Percentiles rank a stretch among this genome's conserved stretches.
Conservation (phyloP, 2,329 filamentous ascomycete species). For the Aspergillus proliferans region DNA sequence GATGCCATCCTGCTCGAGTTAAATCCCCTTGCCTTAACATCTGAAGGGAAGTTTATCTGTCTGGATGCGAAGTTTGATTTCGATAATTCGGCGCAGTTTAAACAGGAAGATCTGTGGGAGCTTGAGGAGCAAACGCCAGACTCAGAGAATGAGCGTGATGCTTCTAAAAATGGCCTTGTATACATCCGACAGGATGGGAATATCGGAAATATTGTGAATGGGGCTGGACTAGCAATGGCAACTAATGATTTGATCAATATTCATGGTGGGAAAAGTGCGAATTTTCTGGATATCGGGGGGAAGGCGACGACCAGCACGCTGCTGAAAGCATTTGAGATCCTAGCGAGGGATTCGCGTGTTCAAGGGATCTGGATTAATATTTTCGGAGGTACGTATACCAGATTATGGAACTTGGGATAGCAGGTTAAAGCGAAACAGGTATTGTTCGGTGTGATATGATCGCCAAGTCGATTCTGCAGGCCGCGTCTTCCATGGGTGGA, state of each 20-base stretch:
- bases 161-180: constrained; percentile 29
- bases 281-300: constrained; percentile 29
- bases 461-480: constrained; percentile 44
- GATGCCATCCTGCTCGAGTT: constrained; percentile 46
- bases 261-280: constrained; percentile 24
- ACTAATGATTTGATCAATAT: constrained; percentile 26
- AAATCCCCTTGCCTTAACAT: constrained; percentile 29
- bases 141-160: constrained; percentile 23
- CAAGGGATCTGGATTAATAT: constrained; percentile 52
- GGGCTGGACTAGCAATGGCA: constrained; percentile 31
- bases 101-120: constrained; percentile 38
- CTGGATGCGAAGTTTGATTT: constrained; percentile 41
- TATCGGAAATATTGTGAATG: constrained; percentile 30
- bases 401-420: background rate
- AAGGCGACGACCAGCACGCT: constrained; percentile 23
- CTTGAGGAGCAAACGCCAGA: constrained; percentile 26
- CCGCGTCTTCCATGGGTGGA: constrained; percentile 31
- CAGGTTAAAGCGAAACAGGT: constrained; percentile 25
- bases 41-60: constrained; percentile 26
- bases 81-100: constrained; percentile 43
- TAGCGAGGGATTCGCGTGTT: constrained; percentile 17
- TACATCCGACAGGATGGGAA: constrained; percentile 27
- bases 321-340: constrained; percentile 22
- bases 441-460: constrained; percentile 49
- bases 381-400: constrained; percentile 27